A percentile compares a stretch with the other conserved stretches of the same genome.
These are phyloP conservation scores for Geranomyces michiganensis DNA, from an alignment of 192 early-diverging fungal genomes.

Conservation along the genomic window DNA sequence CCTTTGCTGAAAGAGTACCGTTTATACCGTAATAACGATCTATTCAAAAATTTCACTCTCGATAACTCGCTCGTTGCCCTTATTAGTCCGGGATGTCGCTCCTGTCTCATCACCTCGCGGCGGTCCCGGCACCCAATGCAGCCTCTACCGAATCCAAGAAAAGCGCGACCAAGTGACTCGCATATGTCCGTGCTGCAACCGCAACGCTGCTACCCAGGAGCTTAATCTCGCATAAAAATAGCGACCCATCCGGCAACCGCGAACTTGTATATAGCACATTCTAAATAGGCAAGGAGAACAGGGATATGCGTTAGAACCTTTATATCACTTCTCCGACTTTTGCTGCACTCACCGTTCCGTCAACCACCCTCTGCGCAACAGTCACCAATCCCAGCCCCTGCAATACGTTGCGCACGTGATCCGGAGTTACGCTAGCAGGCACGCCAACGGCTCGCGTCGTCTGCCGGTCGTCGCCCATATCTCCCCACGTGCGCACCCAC, in stretches of 20 bases:
- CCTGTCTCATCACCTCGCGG: too few species aligned
- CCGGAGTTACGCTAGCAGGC: background rate
- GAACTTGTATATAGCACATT: slow-evolving; percentile 59
- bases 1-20: too few species aligned
- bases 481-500: slow-evolving; percentile 32
- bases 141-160: slow-evolving; percentile 34
- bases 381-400: slow-evolving; percentile 61
- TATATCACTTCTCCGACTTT: too few species aligned
- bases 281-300: slow-evolving; percentile 24
- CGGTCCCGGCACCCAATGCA: background rate
- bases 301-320: background rate
- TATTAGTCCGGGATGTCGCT: too few species aligned
- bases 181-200: slow-evolving; percentile 40
- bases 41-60: too few species aligned
- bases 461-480: slow-evolving; percentile 3
- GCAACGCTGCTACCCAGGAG: slow-evolving; percentile 14
- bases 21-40: too few species aligned
- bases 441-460: background rate
- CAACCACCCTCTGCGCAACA: slow-evolving; percentile 63
- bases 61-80: too few species aligned
- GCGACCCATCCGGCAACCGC: slow-evolving; percentile 57
- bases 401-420: slow-evolving; percentile 21
- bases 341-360: slow-evolving; percentile 55
- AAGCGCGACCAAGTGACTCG: slow-evolving; percentile 33
- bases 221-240: slow-evolving; percentile 68